Base-by-base conservation (phyloP, 345 rosid genomes). In the Microcos paniculata region DNA sequence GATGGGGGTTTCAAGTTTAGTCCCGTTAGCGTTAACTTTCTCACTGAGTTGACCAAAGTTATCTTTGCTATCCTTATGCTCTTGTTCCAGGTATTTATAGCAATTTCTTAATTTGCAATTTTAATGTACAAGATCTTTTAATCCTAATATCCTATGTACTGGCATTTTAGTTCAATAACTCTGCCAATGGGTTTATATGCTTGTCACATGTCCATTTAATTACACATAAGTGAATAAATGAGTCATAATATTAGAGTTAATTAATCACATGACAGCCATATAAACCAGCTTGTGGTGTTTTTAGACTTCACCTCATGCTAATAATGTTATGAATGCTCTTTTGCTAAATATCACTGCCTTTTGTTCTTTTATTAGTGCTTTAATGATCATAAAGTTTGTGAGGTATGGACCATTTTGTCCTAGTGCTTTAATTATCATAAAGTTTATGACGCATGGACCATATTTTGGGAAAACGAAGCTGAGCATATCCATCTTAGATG, bases 21-120 rank as follows among this genome's bases (percentile, higher is more conserved):
- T 80, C 99, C 98, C 45, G 77, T 93, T 55, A 91, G 94, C 55
- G 99, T 96, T 72, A 96, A 96, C 87, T 91, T 96, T 85, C 82
- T 96, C 87, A 93, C 94, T 3, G 99, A 96, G 70, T 79, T 80
- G 30, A 84, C 92, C 5, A 96, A 96, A 79, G 91, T 92, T 83
- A 33, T 90, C 33, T 93, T 93, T 81, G 97, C 99, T 4, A 16
- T 93, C 77, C 80, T 91, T 79, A 95, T 95, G 99, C 92, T 95
- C 64, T 33, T 93, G 24, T 19, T 87, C 82, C 93, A 96, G 96
- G 99, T 91, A 85, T 33, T 53, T 71, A 38, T 8, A 35, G 7
- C 10, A 11, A 16, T 70, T 31, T 52, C 48, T 71, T 21, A 52
- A 67, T 24, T 8, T 18, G 19, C 8, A 58, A 58, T 9, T 62